These are phyloP conservation scores for Phytopythium montanum DNA, from an alignment of 352 stramenopile species.

Conservation along the genomic window DNA sequence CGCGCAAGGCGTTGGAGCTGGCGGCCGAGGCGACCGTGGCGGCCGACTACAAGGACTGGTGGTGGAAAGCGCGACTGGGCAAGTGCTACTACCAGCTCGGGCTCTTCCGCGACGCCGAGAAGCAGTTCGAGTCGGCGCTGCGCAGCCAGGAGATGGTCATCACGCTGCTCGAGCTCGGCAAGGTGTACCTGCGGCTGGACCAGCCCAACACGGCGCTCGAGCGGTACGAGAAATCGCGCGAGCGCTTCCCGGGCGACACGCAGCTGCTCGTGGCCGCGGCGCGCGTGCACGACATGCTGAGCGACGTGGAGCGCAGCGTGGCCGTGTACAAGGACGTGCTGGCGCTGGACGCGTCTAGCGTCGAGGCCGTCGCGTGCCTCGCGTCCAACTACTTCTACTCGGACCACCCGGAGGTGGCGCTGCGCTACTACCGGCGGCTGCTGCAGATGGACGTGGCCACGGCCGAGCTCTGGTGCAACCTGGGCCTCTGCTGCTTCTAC, in stretches of 20 bases:
- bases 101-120: slow-evolving; percentile 91
- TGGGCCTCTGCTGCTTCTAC: slow-evolving; percentile 94
- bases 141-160: slow-evolving; percentile 88
- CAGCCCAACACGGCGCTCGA: slow-evolving; percentile 92
- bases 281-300: slow-evolving; percentile 92
- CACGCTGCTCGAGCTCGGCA: slow-evolving; percentile 90
- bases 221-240: slow-evolving; percentile 64
- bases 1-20: slow-evolving; percentile 89
- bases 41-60: slow-evolving; percentile 92
- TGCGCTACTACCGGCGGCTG: slow-evolving; percentile 92
- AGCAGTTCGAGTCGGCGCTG: slow-evolving; percentile 90
- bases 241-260: slow-evolving; percentile 73
- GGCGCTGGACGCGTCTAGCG: slow-evolving; percentile 81
- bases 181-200: slow-evolving; percentile 94
- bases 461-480: slow-evolving; percentile 94
- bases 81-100: slow-evolving; percentile 95
- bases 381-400: slow-evolving; percentile 94
- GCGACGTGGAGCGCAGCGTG: slow-evolving; percentile 75
- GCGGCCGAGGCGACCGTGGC: slow-evolving; percentile 87
- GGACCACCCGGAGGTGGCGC: slow-evolving; percentile 88
- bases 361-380: slow-evolving; percentile 91
- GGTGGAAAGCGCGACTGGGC: slow-evolving; percentile 92
- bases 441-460: slow-evolving; percentile 92
- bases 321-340: slow-evolving; percentile 88
- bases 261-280: slow-evolving; percentile 84